Percentiles rank a stretch among this genome's conserved stretches.
Evolutionary conservation across 768 basidiomycete species (phyloP).

Genomic region (Kwoniella sp.): DNA sequence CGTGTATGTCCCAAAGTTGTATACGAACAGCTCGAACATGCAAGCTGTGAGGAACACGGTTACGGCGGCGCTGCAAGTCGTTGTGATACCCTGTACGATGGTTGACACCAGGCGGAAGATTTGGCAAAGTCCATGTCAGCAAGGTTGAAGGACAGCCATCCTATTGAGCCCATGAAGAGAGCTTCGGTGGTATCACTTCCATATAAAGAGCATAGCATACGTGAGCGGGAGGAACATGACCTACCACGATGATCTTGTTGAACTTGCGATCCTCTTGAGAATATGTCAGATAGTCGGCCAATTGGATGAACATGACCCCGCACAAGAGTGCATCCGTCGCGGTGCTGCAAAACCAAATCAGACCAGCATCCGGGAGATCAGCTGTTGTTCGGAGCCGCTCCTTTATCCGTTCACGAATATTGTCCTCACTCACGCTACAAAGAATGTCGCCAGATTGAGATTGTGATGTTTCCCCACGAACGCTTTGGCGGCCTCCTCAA

Average conservation of each 20-base stretch:
- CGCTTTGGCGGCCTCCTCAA: conserved; percentile 5
- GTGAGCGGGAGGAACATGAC: not conserved
- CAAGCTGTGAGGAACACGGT: conserved; percentile 8
- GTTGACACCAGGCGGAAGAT: not conserved
- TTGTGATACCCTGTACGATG: conserved; percentile 7
- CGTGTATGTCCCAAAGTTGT: conserved; percentile 13
- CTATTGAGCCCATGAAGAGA: no score
- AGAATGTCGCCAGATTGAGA: conserved; percentile 11
- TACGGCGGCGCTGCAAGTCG: not conserved
- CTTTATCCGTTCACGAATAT: not conserved
- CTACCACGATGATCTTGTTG: conserved; percentile 13
- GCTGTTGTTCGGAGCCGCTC: not conserved
- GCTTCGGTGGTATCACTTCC: no score
- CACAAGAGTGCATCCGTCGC: conserved; percentile 6
- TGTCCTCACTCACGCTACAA: conserved; percentile 19
- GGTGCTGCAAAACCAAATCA: not conserved
- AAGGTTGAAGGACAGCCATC: no score
- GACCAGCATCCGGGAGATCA: no score
- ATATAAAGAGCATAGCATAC: not conserved
- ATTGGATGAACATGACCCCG: conserved; percentile 9
- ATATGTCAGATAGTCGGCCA: conserved; percentile 5
- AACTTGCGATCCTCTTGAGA: conserved; percentile 2
- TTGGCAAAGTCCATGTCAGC: not conserved
- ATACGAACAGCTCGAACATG: conserved; percentile 19
- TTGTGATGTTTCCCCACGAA: conserved; percentile 5